These are phyloP conservation scores for Paraleonurus japonicus DNA, from an alignment of 257 asterid genomes.

Conservation along the genomic window DNA sequence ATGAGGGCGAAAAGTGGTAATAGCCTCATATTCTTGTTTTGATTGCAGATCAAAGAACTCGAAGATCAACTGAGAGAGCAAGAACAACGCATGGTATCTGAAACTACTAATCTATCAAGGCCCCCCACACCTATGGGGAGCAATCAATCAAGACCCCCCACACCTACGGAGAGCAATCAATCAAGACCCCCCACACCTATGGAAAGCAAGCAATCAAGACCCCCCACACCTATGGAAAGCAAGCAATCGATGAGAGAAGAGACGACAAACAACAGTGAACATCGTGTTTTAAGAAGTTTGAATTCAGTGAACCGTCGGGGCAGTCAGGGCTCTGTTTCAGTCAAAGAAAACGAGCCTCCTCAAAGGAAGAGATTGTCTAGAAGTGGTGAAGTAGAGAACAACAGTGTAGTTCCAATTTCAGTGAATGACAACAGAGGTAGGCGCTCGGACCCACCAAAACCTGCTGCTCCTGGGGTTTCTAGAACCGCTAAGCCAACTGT, in stretches of 20 bases:
- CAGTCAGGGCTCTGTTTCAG: conserved; percentile 37
- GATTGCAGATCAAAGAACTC: conserved; percentile 67
- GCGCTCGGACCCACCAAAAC: conserved; percentile 64
- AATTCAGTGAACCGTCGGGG: conserved; percentile 42
- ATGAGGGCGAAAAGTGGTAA: not conserved
- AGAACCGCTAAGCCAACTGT: conserved; percentile 48
- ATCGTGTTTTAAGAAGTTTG: conserved; percentile 56
- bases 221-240: conserved; percentile 38
- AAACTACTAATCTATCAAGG: conserved; percentile 32
- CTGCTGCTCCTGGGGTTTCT: conserved; percentile 41
- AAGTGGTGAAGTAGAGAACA: conserved; percentile 58
- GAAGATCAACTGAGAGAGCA: conserved; percentile 69
- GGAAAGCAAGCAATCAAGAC: conserved; percentile 31
- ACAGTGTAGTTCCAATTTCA: conserved; percentile 33
- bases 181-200: conserved; percentile 29
- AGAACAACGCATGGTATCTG: conserved; percentile 42
- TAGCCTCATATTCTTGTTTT: not conserved
- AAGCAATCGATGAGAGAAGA: conserved; percentile 41
- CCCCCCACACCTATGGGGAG: conserved; percentile 45
- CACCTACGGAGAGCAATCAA: conserved; percentile 43
- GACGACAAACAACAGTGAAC: conserved; percentile 43
- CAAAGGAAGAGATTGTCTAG: conserved; percentile 65
- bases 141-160: no score
- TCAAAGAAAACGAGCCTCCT: conserved; percentile 48
- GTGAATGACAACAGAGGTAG: conserved; percentile 46